Conservation (phyloP, 257 asterid species). For the Mitragyna speciosa region DNA sequence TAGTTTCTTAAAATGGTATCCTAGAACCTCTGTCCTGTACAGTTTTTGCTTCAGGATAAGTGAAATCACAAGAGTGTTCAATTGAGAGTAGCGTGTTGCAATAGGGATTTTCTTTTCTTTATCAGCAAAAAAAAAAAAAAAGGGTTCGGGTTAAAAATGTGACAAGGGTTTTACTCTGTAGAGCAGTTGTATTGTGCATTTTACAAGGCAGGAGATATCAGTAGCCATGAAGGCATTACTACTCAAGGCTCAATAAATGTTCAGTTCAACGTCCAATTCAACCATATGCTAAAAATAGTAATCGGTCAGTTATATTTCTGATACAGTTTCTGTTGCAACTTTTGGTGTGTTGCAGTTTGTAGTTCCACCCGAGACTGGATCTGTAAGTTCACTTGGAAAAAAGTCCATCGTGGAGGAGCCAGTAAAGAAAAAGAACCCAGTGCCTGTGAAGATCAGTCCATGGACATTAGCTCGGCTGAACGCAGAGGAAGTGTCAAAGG, state of each 20-base stretch:
- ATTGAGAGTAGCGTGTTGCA: neutral
- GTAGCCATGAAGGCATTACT: neutral
- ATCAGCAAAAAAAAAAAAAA: neutral
- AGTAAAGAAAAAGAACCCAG: constrained; percentile 66
- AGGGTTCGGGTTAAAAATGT: neutral
- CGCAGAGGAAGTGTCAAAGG: constrained; percentile 84
- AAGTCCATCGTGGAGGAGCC: constrained; percentile 58
- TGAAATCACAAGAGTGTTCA: no score
- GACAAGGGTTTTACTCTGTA: neutral
- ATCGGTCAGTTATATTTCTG: neutral
- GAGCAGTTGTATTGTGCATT: neutral
- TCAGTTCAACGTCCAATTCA: neutral
- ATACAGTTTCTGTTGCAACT: neutral
- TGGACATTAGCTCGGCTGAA: constrained; percentile 91
- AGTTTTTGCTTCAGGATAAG: neutral
- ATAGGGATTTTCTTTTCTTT: neutral
- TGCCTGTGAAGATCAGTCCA: constrained; percentile 90
- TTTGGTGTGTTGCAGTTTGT: constrained; percentile 57
- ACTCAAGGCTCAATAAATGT: neutral
- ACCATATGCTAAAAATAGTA: neutral
- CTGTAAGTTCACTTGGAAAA: constrained; percentile 83
- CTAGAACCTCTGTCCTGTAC: neutral
- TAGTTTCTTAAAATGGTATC: neutral
- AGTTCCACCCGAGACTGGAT: constrained; percentile 77
- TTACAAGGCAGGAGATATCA: neutral